Conservation (phyloP, 345 rosid species). For the Aegle marmelos region DNA sequence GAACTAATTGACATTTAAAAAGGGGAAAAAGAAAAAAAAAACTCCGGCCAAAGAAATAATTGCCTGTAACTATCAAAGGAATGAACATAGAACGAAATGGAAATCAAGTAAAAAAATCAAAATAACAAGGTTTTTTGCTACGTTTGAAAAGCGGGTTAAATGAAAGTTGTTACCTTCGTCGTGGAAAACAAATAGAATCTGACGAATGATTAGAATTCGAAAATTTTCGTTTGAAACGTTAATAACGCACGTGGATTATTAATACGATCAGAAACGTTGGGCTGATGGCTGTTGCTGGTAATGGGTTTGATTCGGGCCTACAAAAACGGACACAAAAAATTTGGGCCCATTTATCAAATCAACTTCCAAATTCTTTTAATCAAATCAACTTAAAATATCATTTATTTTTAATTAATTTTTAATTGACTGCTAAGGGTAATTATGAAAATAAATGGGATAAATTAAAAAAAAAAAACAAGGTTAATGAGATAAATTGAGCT, state of each 20-base stretch:
- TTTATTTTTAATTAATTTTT: too few species aligned
- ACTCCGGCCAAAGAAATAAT: background rate
- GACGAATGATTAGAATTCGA: background rate
- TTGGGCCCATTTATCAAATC: background rate
- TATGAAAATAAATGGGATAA: background rate
- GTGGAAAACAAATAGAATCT: background rate
- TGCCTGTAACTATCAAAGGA: background rate
- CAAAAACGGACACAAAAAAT: background rate
- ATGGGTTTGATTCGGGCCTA: background rate
- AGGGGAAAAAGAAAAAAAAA: background rate
- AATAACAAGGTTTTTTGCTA: background rate
- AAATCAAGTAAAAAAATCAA: background rate
- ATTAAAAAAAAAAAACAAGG: too few species aligned
- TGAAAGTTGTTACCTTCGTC: background rate
- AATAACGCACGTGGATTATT: background rate
- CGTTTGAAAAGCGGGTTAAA: background rate
- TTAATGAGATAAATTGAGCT: too few species aligned
- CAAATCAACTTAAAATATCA: background rate
- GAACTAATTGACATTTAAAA: conserved; percentile 43
- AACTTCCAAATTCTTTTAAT: background rate
- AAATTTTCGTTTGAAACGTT: background rate
- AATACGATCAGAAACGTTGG: background rate
- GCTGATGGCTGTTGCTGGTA: background rate
- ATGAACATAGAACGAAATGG: background rate
- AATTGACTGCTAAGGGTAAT: too few species aligned